Evolutionary conservation across 2,329 filamentous ascomycete genomes (phyloP).

Genomic region (Verticillium albo-atrum): DNA sequence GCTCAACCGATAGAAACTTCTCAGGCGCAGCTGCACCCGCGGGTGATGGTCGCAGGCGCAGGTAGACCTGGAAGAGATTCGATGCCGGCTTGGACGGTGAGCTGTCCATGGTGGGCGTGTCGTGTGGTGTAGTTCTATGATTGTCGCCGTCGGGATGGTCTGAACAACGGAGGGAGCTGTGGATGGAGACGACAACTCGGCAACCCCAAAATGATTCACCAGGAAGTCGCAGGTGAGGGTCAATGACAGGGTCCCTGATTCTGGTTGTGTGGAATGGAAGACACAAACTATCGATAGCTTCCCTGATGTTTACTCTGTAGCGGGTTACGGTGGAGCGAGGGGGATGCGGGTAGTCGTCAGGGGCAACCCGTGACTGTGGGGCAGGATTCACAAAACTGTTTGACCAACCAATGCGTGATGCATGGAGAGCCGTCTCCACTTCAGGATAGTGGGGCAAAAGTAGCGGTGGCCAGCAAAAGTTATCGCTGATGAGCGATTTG

Average conservation of each 20-base stretch:
- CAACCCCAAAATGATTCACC: neutral
- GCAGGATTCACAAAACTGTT: too few relatives aligned
- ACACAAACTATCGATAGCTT: too few relatives aligned
- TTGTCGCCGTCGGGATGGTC: neutral
- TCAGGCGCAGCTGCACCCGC: slow-evolving; percentile 43
- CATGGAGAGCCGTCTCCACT: too few relatives aligned
- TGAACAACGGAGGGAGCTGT: neutral
- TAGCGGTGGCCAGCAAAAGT: neutral
- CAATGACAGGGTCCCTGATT: neutral
- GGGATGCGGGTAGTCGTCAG: too few relatives aligned
- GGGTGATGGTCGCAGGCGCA: slow-evolving; percentile 72
- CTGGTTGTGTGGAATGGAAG: neutral
- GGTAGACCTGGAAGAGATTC: slow-evolving; percentile 84
- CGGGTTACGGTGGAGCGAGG: too few relatives aligned
- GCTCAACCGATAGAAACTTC: slow-evolving; percentile 76
- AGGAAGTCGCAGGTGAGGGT: neutral
- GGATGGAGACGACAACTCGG: neutral
- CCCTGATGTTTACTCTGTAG: too few relatives aligned
- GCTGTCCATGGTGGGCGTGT: slow-evolving; percentile 7
- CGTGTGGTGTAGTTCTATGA: neutral
- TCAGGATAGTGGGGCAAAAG: too few relatives aligned
- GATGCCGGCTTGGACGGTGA: slow-evolving; percentile 8
- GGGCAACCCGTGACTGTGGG: too few relatives aligned
- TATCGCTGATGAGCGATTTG: neutral
- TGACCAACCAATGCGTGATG: too few relatives aligned